Percentiles rank a stretch among this genome's conserved stretches.
phyloP scores from a whole-genome alignment of 257 asterid species.

The Leonotis leonurus region DNA sequence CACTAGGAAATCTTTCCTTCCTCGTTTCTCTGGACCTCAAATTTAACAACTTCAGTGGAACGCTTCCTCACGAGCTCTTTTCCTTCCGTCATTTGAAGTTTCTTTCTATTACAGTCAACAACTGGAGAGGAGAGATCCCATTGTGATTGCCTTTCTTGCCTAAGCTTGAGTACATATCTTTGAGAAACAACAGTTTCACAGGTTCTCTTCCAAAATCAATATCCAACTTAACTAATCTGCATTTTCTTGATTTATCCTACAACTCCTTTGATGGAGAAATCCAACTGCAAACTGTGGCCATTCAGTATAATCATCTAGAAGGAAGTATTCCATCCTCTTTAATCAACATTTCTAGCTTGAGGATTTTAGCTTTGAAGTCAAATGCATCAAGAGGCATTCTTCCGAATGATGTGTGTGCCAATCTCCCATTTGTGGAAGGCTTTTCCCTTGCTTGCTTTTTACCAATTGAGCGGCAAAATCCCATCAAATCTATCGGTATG shows the following conservation, averaged over 20 bases:
- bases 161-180: not conserved
- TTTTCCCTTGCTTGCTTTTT: not conserved
- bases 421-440: not conserved
- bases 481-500: slow-evolving; percentile 7
- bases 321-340: not conserved
- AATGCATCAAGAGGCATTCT: not conserved
- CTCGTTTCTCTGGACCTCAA: slow-evolving; percentile 6
- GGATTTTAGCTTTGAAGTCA: not conserved
- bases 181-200: not conserved
- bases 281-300: not conserved
- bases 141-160: not conserved
- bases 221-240: not conserved
- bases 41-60: not conserved
- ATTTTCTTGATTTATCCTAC: not conserved
- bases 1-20: slow-evolving; percentile 16
- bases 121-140: not conserved
- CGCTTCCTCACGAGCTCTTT: not conserved
- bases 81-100: not conserved
- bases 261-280: not conserved
- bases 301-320: not conserved
- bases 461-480: slow-evolving; percentile 6
- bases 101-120: not conserved
- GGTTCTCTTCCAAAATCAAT: not conserved
- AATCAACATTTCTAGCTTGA: not conserved
- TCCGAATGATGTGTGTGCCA: not conserved